phyloP scores from a whole-genome alignment of 2,329 filamentous ascomycete species.

The Fusarium avenaceum region DNA sequence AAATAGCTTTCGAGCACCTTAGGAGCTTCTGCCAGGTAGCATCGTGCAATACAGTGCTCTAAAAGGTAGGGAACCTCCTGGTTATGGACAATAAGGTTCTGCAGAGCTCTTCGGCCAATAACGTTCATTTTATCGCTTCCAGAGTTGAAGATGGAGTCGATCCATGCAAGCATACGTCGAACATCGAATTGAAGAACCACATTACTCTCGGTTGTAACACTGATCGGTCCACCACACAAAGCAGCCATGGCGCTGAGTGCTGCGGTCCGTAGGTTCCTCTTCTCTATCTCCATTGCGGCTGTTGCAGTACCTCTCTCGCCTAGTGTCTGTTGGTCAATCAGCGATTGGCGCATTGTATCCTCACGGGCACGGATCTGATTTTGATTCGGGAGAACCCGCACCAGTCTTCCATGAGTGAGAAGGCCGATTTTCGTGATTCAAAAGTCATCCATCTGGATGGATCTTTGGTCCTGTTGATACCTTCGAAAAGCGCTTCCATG shows the following conservation, averaged over 20 bases:
- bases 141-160: conserved; percentile 93
- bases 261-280: conserved; percentile 88
- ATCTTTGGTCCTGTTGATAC: conserved; percentile 86
- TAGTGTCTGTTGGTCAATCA: conserved; percentile 82
- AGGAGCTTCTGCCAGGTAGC: conserved; percentile 83
- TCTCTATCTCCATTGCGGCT: conserved; percentile 96
- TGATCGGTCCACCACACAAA: conserved; percentile 87
- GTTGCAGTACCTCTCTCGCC: conserved; percentile 83
- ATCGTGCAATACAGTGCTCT: conserved; percentile 90
- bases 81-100: conserved; percentile 92
- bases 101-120: conserved; percentile 88
- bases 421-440: conserved; percentile 93
- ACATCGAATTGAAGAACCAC: conserved; percentile 93
- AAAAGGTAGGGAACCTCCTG: conserved; percentile 87
- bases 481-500: conserved; percentile 92
- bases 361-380: conserved; percentile 84
- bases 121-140: conserved; percentile 92
- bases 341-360: conserved; percentile 86
- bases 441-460: conserved; percentile 97
- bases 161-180: conserved; percentile 92
- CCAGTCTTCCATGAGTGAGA: conserved; percentile 99
- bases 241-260: conserved; percentile 96
- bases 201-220: conserved; percentile 88
- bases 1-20: conserved; percentile 97
- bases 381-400: conserved; percentile 97